A percentile compares a stretch with the other conserved stretches of the same genome.
Conservation (phyloP, 2,329 filamentous ascomycete genomes). For the Ophiobolus disseminans region DNA sequence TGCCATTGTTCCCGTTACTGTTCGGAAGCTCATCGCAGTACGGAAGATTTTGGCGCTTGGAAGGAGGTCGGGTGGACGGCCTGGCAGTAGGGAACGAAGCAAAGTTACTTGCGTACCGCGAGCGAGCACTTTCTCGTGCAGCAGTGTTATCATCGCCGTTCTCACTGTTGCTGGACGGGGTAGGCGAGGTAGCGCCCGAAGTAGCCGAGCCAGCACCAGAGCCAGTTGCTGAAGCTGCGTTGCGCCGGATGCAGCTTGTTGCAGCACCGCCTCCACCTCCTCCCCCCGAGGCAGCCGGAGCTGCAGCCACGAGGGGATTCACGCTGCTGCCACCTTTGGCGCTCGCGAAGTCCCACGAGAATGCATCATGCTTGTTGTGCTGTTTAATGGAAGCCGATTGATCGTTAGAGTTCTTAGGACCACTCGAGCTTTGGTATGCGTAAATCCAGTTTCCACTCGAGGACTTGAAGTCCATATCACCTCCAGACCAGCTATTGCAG, state of each 20-base stretch:
- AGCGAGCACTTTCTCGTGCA: background rate
- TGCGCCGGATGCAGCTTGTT: conserved; percentile 41
- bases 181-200: conserved; percentile 10
- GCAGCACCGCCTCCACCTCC: conserved; percentile 19
- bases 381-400: conserved; percentile 52
- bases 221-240: conserved; percentile 23
- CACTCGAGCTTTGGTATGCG: conserved; percentile 54
- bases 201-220: conserved; percentile 7
- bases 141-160: conserved; percentile 11
- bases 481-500: conserved; percentile 61
- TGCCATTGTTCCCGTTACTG: conserved; percentile 14
- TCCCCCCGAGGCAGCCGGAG: conserved; percentile 29
- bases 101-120: conserved; percentile 7
- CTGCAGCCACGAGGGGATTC: conserved; percentile 51
- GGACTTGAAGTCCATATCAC: conserved; percentile 58
- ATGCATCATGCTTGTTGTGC: conserved; percentile 53
- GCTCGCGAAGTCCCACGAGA: conserved; percentile 56
- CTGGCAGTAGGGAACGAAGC: conserved; percentile 16
- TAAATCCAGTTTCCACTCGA: conserved; percentile 59
- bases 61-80: conserved; percentile 27
- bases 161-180: conserved; percentile 8
- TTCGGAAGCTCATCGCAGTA: conserved; percentile 38
- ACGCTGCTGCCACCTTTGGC: conserved; percentile 59
- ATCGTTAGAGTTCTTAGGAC: conserved; percentile 57
- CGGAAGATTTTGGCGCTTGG: conserved; percentile 31